Evolutionary conservation across 495 filamentous ascomycete species (phyloP).

Genomic region (Astrothelium subdiscretum): DNA sequence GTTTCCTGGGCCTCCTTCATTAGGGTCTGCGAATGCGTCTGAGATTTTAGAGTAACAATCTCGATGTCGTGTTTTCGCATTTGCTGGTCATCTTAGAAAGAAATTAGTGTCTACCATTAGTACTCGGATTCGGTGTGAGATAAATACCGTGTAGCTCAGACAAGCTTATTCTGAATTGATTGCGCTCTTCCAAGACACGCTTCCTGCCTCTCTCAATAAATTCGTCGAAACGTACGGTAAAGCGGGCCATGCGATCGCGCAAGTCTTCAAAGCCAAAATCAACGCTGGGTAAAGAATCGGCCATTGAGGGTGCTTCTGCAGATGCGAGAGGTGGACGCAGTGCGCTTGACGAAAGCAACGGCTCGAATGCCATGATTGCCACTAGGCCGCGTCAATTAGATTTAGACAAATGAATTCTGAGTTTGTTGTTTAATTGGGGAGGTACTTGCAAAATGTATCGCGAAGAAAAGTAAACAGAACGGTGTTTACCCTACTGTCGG

Average conservation of each 20-base stretch:
- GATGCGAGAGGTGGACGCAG: slow-evolving; percentile 22
- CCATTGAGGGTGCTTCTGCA: slow-evolving; percentile 50
- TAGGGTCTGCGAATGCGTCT: slow-evolving; percentile 66
- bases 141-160: slow-evolving; percentile 74
- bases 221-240: slow-evolving; percentile 80
- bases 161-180: slow-evolving; percentile 82
- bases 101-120: slow-evolving; percentile 14
- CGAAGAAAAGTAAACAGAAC: background rate
- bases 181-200: slow-evolving; percentile 80
- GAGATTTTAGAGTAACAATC: slow-evolving; percentile 63
- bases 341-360: slow-evolving; percentile 24
- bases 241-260: slow-evolving; percentile 86
- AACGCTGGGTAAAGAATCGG: slow-evolving; percentile 75
- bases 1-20: slow-evolving; percentile 80
- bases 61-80: slow-evolving; percentile 83
- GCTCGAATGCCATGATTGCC: slow-evolving; percentile 28
- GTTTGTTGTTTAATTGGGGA: no score
- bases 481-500: background rate
- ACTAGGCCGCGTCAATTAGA: slow-evolving; percentile 54
- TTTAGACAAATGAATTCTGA: no score
- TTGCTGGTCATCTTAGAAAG: slow-evolving; percentile 64
- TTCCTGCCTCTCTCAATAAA: slow-evolving; percentile 88
- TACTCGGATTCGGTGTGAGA: background rate
- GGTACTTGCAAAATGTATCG: no score
- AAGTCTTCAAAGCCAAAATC: slow-evolving; percentile 96